Evolutionary conservation across 768 basidiomycete species (phyloP), one percentile per base, ranked within the genome.

Genomic region (Leucocoprinus leucothites): DNA sequence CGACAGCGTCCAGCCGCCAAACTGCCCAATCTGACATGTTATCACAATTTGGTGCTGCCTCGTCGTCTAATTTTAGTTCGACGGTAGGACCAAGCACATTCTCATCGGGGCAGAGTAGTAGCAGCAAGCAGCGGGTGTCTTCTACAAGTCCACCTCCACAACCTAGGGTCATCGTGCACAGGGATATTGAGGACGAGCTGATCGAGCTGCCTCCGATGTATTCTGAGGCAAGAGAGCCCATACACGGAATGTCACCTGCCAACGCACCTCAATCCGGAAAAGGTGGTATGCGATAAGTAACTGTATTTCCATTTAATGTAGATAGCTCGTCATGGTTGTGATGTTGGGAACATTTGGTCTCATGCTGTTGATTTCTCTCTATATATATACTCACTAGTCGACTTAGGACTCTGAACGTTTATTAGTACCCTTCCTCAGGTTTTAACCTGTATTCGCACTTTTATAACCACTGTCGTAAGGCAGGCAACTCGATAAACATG

Each of bases 151-250:
- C 24, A 11, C 25, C 57, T 31, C 46, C 48, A 7, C 58, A 46
- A 25, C 61, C 31, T 31, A 31, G 60, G 14, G 44, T 70, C 25
- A 62, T 70, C 19, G 50, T 66, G n/a, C 68, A 70, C 24, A 65
- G 62, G 8, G 68, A 70, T 58, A 66, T 68, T 36, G 62, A 64
- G 31, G 53, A 55, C 40, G 69, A 67, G 31, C 65, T 61, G 4
- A 57, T 67, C 21, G 68, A 70, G 35, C 45, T 68, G n/a, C 70
- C 70, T 11, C 70, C 70, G 16, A 64, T 64, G 52, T 71, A 71
- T 34, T 66, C 67, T 24, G 70, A 63, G 40, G 56, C 61, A 22
- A 63, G 65, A 34, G 60, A 60, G 16, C 66, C 65, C 31, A 64
- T 68, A 31, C 65, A 63, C 13, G 65, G 63, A 8, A 38, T 69